Evolutionary conservation across 2,329 filamentous ascomycete genomes (phyloP).

Genomic region (Coniochaeta sp.): DNA sequence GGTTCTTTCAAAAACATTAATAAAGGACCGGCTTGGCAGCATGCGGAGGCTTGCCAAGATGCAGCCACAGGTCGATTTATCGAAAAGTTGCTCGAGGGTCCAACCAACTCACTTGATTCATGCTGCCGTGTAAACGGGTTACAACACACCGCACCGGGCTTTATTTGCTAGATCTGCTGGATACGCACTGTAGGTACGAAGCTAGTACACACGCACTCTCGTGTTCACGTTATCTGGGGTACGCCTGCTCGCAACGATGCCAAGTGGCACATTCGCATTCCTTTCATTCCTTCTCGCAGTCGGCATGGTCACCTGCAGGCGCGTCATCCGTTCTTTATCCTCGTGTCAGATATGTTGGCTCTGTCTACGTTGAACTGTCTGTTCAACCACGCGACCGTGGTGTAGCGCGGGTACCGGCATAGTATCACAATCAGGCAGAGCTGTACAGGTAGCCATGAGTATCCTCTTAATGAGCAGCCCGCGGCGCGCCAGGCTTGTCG

Average conservation of each 20-base stretch:
- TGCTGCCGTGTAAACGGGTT: too few relatives aligned
- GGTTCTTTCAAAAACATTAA: background rate
- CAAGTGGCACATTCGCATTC: background rate
- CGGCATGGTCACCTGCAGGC: background rate
- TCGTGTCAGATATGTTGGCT: background rate
- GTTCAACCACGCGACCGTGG: background rate
- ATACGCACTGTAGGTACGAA: too few relatives aligned
- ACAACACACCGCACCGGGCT: too few relatives aligned
- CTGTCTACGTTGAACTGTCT: background rate
- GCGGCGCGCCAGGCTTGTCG: constrained; percentile 10
- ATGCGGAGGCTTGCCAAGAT: too few relatives aligned
- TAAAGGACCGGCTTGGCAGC: background rate
- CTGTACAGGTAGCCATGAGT: constrained; percentile 8
- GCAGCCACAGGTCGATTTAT: too few relatives aligned
- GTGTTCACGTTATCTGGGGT: too few relatives aligned
- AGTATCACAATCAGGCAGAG: too few relatives aligned
- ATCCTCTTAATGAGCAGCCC: constrained; percentile 10
- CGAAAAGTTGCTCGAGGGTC: too few relatives aligned
- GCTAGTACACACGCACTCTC: too few relatives aligned
- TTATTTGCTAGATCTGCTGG: too few relatives aligned
- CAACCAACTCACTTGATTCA: too few relatives aligned
- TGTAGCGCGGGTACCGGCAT: too few relatives aligned
- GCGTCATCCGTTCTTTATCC: background rate
- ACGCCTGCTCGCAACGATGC: background rate
- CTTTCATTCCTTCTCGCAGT: background rate